A percentile compares a stretch with the other conserved stretches of the same genome.
phyloP scores from a whole-genome alignment of 2,329 filamentous ascomycete species.

The Eurotiales sp. region DNA sequence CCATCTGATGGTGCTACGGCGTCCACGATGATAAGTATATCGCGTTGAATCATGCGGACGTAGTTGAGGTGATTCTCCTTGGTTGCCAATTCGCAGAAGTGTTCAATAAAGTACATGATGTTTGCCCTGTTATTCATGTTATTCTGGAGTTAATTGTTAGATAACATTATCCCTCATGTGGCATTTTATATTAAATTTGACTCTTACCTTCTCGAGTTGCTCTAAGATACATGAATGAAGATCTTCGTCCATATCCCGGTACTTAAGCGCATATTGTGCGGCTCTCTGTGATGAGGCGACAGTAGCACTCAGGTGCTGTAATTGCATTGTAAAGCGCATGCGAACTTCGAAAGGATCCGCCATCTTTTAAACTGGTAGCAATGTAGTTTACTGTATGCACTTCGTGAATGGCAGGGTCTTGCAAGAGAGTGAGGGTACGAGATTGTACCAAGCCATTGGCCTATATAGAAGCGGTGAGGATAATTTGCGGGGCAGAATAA shows the following conservation, averaged over 20 bases:
- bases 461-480: constrained; percentile 19
- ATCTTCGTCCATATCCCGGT: constrained; percentile 93
- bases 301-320: constrained; percentile 87
- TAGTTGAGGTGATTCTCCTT: constrained; percentile 76
- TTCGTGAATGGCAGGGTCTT: too few relatives aligned
- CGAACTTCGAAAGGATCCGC: constrained; percentile 95
- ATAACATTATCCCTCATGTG: too few relatives aligned
- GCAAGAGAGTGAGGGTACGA: background rate
- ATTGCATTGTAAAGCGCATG: constrained; percentile 88
- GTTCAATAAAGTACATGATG: constrained; percentile 98
- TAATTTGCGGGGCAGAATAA: constrained; percentile 23
- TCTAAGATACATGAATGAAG: constrained; percentile 96
- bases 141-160: constrained; percentile 50
- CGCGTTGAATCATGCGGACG: constrained; percentile 89
- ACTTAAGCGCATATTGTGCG: constrained; percentile 89
- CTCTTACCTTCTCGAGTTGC: constrained; percentile 78
- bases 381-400: background rate
- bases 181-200: constrained; percentile 8
- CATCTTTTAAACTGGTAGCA: constrained; percentile 50
- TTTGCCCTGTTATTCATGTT: constrained; percentile 97
- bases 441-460: background rate
- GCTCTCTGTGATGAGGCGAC: constrained; percentile 87
- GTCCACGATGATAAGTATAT: constrained; percentile 87
- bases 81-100: constrained; percentile 81
- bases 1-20: constrained; percentile 84